phyloP scores from a whole-genome alignment of 495 filamentous ascomycete species.

The Cercophora scortea region DNA sequence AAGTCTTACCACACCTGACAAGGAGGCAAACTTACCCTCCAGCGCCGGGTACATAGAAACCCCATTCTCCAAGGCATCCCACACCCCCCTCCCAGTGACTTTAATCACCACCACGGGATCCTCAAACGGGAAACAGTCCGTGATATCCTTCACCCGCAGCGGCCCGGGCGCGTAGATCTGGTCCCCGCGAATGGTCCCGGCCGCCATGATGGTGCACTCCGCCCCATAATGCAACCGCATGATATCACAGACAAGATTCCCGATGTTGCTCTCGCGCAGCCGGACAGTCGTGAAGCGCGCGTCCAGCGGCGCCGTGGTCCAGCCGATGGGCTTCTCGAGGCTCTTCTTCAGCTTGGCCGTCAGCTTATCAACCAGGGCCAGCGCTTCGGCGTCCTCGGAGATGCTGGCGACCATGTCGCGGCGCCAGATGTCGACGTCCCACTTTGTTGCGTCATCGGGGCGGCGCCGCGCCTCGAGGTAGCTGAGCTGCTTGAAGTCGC shows the following conservation, averaged over 20 bases:
- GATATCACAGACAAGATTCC: slow-evolving; percentile 84
- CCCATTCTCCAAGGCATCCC: slow-evolving; percentile 74
- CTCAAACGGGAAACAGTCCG: slow-evolving; percentile 83
- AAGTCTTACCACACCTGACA: neutral
- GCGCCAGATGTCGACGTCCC: slow-evolving; percentile 72
- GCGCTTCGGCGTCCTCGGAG: slow-evolving; percentile 48
- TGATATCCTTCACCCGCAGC: slow-evolving; percentile 66
- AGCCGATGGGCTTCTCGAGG: slow-evolving; percentile 76
- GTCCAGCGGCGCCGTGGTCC: slow-evolving; percentile 71
- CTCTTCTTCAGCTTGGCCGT: slow-evolving; percentile 64
- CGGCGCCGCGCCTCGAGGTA: slow-evolving; percentile 69
- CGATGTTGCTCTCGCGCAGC: slow-evolving; percentile 68
- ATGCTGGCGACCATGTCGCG: slow-evolving; percentile 63
- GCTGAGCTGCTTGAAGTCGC: slow-evolving; percentile 84
- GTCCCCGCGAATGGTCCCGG: slow-evolving; percentile 84
- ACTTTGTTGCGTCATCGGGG: slow-evolving; percentile 30
- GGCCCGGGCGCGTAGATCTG: slow-evolving; percentile 80
- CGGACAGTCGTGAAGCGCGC: slow-evolving; percentile 79
- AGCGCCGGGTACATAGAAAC: slow-evolving; percentile 72
- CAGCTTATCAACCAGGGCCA: slow-evolving; percentile 54
- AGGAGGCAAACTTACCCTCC: slow-evolving; percentile 46
- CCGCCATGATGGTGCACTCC: slow-evolving; percentile 78
- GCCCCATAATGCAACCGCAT: slow-evolving; percentile 75
- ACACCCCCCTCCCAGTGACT: slow-evolving; percentile 56
- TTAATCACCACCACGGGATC: slow-evolving; percentile 78